Evolutionary conservation across 1,139 yeast species (phyloP), one percentile per base, ranked within the genome.

Genomic region (Diutina rugosa): DNA sequence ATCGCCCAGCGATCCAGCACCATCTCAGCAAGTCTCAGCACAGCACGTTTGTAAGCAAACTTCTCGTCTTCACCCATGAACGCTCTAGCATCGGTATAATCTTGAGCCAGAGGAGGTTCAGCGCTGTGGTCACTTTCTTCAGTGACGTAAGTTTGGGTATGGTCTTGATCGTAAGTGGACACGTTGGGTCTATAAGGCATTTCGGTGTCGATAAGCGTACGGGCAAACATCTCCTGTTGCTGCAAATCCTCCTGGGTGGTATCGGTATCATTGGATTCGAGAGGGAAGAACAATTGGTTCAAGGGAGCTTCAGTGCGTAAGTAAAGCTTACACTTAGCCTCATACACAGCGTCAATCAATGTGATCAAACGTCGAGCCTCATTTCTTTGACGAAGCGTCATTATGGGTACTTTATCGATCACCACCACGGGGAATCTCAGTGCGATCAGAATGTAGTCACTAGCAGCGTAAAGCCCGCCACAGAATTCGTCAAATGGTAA

Each of bases 51-150:
- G 63, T 80, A 85, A 2, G 93, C 90, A 70, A 86, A 85, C 67
- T 78, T 79, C 64, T 86, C 91, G 67, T 86, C 91, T 63, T 85
- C 90, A 35, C 93, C 91, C 0, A 90, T 85, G 62, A 85, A 86
- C 2, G 84, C 84, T 21, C 73, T 72, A 14, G 77, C 65, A 55
- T 82, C 74, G 21, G 78, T 73, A 63, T 76, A 82, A 62, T 81
- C 76, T 6, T 30, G 35, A 6, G 12, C 21, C n/a, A 8, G 28
- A 8, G 21, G 8, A 2, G 21, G 21, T 9, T 30, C 44, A 7
- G 16, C 28, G 9, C 41, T 35, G n/a, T 35, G 41, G 41, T 35
- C 14, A 10, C 41, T 35, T n/a, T 35, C 41, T 18, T 49, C 53
- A 16, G 53, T 49, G 10, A 16, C 7, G 62, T 70, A 78, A 7